Evolutionary conservation across 2,329 filamentous ascomycete genomes (phyloP), one percentile per base, ranked within the genome.

Genomic region (Exophiala calicioides): DNA sequence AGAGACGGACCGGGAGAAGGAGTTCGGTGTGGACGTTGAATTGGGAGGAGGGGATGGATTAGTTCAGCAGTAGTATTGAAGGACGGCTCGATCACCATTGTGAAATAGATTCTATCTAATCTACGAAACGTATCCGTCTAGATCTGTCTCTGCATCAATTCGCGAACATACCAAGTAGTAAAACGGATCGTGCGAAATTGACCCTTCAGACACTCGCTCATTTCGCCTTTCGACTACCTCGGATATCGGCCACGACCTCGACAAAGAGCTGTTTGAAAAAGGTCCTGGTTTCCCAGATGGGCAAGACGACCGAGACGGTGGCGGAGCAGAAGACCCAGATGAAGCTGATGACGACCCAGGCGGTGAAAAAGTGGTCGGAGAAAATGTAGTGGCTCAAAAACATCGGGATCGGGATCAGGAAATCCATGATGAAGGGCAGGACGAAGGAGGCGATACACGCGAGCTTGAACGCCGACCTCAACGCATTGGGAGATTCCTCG

Each of bases 371-470:
- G 15, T 75, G 74, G 71, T 86, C 85, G 65, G 77, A 82, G 69
- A 93, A 93, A 44, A 95, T 78, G 63, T 95, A 95, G 1, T 79
- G 79, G 0, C 77, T 77, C 8, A 88, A 89, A 62, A 93, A 95
- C 81, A 95, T 84, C 1, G 90, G 90, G 77, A 95, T 90, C 0
- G 90, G 90, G 88, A 89, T 95, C 13, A 95, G 77, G 66, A 95
- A 75, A 1, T 95, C 72, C 49, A 95, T 74, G 0, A 80, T 76
- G 0, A 95, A 51, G 0, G 87, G 86, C 69, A 88, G 72, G 53
- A 77, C 64, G 12, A 82, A 70, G 0, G 83, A 86, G 48, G 81
- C 65, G 29, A 68, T 70, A 45, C 77, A 73, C 1, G 80, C 78
- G 58, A 80, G 51, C 35, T 66, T 66, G 52, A 69, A 68, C 0